Conservation (phyloP, 116 monocot species). For the Papilionanthe hybrid region DNA sequence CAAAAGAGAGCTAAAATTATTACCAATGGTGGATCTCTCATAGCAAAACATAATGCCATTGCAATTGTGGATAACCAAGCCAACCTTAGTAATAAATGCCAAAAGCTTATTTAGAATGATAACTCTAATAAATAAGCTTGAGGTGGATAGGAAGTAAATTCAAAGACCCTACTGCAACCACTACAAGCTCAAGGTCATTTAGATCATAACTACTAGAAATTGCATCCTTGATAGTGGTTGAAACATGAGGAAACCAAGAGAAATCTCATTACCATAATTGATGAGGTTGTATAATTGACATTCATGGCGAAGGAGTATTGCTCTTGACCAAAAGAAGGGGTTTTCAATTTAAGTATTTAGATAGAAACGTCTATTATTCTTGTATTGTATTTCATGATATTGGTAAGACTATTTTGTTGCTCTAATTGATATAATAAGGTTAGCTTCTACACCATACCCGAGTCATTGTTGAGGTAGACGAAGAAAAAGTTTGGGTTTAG, state of each 20-base stretch:
- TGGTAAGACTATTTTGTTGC: background rate
- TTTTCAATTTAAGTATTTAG: background rate
- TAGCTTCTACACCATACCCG: background rate
- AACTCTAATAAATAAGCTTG: background rate
- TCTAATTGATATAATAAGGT: background rate
- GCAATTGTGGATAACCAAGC: background rate
- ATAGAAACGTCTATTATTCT: background rate
- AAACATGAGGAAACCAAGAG: background rate
- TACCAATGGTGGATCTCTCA: background rate
- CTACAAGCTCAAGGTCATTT: background rate
- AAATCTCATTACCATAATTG: background rate
- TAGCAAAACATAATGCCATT: background rate
- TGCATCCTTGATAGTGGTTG: background rate
- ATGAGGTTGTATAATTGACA: background rate
- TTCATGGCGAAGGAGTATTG: background rate
- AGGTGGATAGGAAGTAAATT: background rate
- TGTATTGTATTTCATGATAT: background rate
- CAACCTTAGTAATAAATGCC: background rate
- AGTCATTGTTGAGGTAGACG: background rate
- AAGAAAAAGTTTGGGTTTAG: background rate
- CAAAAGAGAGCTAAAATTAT: background rate
- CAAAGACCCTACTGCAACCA: background rate
- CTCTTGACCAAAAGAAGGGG: background rate
- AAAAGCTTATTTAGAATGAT: background rate
- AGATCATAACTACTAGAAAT: background rate